Evolutionary conservation across 345 rosid genomes (phyloP), one percentile per base, ranked within the genome.

Genomic region (Crucihimalaya himalaica): DNA sequence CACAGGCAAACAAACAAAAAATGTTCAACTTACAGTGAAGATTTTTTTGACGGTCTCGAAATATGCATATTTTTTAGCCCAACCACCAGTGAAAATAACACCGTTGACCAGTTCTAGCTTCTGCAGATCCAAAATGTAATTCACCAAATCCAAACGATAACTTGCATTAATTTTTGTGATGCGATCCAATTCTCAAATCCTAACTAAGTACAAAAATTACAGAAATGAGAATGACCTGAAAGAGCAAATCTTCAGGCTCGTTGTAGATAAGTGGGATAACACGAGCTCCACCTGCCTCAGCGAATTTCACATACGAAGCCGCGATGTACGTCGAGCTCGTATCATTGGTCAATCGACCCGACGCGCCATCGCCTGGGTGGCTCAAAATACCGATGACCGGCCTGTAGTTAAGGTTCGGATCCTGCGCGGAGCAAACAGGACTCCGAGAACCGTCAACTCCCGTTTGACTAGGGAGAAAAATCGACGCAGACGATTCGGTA

Each of bases 341-440:
- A 6, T 81, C 86, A 29, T 88, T 84, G 57, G 29, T 88, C 63
- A 94, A 72, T 75, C 97, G 76, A 11, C 97, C 98, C 0, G 95
- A 91, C 3, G 96, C 95, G 51, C 98, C 97, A 29, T 94, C 98
- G 0, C 98, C 98, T 1, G 97, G 97, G 63, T 91, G 97, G 28
- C 83, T 87, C 5, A 94, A 52, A 16, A 94, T 91, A 29, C 97
- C 96, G 63, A 94, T 86, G 42, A 91, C 89, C 25, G 98, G 95
- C 9, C 83, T 81, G 82, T 84, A 87, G 48, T 91, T 89, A 10
- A 89, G 82, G 34, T 84, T 83, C 2, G 79, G 77, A 65, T 91
- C 86, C 9, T 81, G 80, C 0, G 59, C 70, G 11, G 89, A 68
- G 52, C 97, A 88, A 5, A 81, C 75, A 2, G 85, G 68, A 4